These are phyloP conservation scores for Ambrosiella xylebori DNA, from an alignment of 2,329 filamentous ascomycete species.

Conservation along the genomic window DNA sequence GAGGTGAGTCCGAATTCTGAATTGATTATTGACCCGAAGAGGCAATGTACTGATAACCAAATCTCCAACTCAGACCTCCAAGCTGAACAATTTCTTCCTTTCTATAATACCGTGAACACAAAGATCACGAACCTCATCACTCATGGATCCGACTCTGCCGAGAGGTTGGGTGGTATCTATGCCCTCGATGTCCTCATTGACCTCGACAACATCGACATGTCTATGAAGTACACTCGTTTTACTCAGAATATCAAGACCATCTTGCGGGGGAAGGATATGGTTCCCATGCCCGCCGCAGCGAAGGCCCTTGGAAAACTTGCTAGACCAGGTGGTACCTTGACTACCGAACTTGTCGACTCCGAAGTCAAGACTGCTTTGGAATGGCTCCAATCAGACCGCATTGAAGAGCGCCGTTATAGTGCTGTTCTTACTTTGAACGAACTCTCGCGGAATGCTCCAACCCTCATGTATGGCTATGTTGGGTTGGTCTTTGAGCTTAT, in stretches of 20 bases:
- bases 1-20: slow-evolving; percentile 26
- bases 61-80: slow-evolving; percentile 47
- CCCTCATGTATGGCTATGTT: slow-evolving; percentile 88
- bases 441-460: slow-evolving; percentile 80
- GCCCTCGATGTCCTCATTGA: slow-evolving; percentile 87
- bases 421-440: slow-evolving; percentile 83
- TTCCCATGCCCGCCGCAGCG: slow-evolving; percentile 79
- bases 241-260: slow-evolving; percentile 78
- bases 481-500: slow-evolving; percentile 91
- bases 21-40: background rate
- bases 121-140: slow-evolving; percentile 52
- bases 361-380: slow-evolving; percentile 93
- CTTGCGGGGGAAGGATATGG: slow-evolving; percentile 76
- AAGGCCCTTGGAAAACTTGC: slow-evolving; percentile 79
- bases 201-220: slow-evolving; percentile 87
- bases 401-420: slow-evolving; percentile 84
- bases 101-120: slow-evolving; percentile 39
- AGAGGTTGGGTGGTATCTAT: slow-evolving; percentile 80
- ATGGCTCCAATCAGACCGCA: slow-evolving; percentile 87
- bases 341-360: slow-evolving; percentile 88
- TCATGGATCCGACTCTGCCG: slow-evolving; percentile 69
- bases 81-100: slow-evolving; percentile 54
- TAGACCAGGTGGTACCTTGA: slow-evolving; percentile 79
- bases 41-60: background rate
- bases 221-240: slow-evolving; percentile 86